A percentile compares a stretch with the other conserved stretches of the same genome.
Evolutionary conservation across 495 filamentous ascomycete genomes (phyloP).

Genomic region (Physcia stellaris): DNA sequence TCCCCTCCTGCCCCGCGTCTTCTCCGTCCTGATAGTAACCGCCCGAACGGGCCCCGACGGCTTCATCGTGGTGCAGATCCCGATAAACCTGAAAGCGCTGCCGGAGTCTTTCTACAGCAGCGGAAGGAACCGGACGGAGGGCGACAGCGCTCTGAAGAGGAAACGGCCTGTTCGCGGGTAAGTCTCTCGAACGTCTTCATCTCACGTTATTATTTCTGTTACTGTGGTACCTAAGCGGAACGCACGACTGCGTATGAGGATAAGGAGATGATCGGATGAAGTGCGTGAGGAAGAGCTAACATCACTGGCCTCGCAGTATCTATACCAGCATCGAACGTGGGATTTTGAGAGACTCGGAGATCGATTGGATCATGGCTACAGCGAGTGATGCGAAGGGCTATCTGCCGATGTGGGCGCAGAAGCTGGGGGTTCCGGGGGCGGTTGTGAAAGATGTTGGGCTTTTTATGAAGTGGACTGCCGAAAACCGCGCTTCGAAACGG

Average conservation of each 20-base stretch:
- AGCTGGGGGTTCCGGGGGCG: constrained; percentile 41
- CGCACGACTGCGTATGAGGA: too few relatives aligned
- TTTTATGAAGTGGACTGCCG: constrained; percentile 40
- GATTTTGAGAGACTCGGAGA: constrained; percentile 23
- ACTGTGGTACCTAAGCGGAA: too few relatives aligned
- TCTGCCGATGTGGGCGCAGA: constrained; percentile 49
- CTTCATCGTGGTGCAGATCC: constrained; percentile 17
- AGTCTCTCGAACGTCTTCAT: background rate
- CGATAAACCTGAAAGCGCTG: constrained; percentile 14
- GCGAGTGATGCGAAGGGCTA: constrained; percentile 47
- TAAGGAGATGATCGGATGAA: too few relatives aligned
- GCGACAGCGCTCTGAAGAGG: constrained; percentile 8
- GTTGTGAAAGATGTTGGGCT: constrained; percentile 53
- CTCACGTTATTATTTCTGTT: background rate
- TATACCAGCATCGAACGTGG: constrained; percentile 44
- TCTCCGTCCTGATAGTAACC: constrained; percentile 18
- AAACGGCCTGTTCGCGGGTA: constrained; percentile 17
- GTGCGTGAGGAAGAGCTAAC: too few relatives aligned
- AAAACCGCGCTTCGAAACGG: background rate
- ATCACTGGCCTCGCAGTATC: constrained; percentile 8
- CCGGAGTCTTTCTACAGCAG: constrained; percentile 16
- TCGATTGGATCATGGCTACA: constrained; percentile 54
- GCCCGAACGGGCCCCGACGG: constrained; percentile 10
- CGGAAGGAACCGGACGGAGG: constrained; percentile 13
- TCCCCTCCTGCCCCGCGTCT: constrained; percentile 14